phyloP scores from a whole-genome alignment of 805 yeast genomes.

The Starmerella powellii region DNA sequence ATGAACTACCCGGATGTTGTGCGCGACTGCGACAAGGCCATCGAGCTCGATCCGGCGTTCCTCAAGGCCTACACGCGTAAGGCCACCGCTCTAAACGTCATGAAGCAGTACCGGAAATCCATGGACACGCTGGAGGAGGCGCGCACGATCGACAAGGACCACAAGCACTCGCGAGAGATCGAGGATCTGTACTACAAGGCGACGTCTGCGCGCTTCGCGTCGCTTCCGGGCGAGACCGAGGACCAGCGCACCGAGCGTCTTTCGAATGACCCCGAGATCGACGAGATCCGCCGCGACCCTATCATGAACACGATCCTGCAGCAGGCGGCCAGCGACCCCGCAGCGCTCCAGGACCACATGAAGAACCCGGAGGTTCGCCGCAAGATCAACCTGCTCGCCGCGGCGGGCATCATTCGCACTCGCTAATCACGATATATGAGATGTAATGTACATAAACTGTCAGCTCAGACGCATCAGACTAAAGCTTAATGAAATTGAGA shows the following conservation, averaged over 20 bases:
- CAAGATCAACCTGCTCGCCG: constrained; percentile 78
- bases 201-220: constrained; percentile 57
- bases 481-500: not conserved
- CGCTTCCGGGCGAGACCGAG: constrained; percentile 78
- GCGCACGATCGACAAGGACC: constrained; percentile 56
- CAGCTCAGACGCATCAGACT: too few species aligned
- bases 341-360: constrained; percentile 96
- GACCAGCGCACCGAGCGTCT: constrained; percentile 90
- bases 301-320: constrained; percentile 89
- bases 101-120: constrained; percentile 73
- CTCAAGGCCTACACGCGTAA: constrained; percentile 93
- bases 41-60: constrained; percentile 75
- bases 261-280: constrained; percentile 86
- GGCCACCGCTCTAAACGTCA: constrained; percentile 85
- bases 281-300: constrained; percentile 85
- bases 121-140: constrained; percentile 73
- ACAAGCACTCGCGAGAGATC: constrained; percentile 57
- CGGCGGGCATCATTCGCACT: constrained; percentile 74
- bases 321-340: constrained; percentile 92
- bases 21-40: constrained; percentile 81
- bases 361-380: constrained; percentile 83
- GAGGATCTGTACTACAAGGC: constrained; percentile 75
- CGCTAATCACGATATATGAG: not conserved
- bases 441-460: not conserved
- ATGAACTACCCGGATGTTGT: constrained; percentile 97